These are phyloP conservation scores for Aquilaria malaccensis DNA, from an alignment of 345 rosid genomes.

Conservation along the genomic window DNA sequence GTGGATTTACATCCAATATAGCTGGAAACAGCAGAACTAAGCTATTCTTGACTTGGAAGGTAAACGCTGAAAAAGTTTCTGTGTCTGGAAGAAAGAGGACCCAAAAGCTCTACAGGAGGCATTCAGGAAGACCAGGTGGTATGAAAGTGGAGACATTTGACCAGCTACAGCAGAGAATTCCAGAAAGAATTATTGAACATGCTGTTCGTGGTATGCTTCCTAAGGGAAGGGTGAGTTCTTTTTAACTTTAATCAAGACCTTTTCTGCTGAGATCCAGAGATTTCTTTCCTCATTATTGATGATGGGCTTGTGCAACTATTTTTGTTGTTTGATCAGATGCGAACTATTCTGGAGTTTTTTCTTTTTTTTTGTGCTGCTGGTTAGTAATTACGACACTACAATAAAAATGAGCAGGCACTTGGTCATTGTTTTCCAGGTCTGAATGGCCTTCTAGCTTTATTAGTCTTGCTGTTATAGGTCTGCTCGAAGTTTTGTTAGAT, in stretches of 20 bases:
- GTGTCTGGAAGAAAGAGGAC: constrained; percentile 92
- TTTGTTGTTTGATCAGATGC: no score
- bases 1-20: neutral
- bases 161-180: constrained; percentile 88
- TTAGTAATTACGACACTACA: no score
- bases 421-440: no score
- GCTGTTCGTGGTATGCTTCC: constrained; percentile 99
- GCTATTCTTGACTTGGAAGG: constrained; percentile 26
- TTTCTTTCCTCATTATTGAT: no score
- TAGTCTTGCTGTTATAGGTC: no score
- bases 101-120: constrained; percentile 95
- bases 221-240: constrained; percentile 78
- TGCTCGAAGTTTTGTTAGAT: no score
- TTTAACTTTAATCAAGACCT: neutral
- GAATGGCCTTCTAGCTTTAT: no score
- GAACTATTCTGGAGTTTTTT: no score
- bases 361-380: no score
- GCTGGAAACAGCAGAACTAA: neutral
- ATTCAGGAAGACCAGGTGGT: constrained; percentile 99
- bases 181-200: constrained; percentile 93
- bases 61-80: constrained; percentile 93
- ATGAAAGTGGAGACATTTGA: constrained; percentile 91
- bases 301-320: no score
- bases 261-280: no score
- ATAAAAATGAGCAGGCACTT: no score